Conservation (phyloP, 306 rosid species). For the Alnus glutinosa region DNA sequence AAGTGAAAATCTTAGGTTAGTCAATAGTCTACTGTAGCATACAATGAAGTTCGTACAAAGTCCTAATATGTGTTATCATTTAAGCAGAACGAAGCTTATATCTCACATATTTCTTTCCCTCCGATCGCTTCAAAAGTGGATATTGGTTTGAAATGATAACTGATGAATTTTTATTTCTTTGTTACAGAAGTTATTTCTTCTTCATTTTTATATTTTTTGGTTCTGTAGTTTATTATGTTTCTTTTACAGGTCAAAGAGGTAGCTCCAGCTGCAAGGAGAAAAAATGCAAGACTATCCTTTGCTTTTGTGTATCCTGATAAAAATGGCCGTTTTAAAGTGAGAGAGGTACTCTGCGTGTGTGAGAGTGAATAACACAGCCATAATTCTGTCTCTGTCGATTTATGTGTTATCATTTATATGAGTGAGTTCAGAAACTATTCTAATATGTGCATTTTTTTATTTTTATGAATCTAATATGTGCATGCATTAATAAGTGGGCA, state of each 20-base stretch:
- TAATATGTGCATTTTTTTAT: not conserved
- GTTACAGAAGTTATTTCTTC: not conserved
- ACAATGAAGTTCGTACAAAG: not conserved
- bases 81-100: too few species aligned
- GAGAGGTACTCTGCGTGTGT: conserved; percentile 47
- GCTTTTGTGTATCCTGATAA: conserved; percentile 96
- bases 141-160: not conserved
- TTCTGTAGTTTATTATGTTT: conserved; percentile 26
- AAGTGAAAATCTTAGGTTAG: not conserved
- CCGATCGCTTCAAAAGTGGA: too few species aligned
- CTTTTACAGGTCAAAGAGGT: conserved; percentile 82
- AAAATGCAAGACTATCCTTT: conserved; percentile 86
- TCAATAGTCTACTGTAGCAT: not conserved
- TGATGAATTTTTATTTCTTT: not conserved
- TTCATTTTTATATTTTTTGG: not conserved
- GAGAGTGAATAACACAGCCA: not conserved
- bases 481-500: not conserved
- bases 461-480: conserved; percentile 1
- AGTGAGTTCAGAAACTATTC: conserved; percentile 1
- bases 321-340: conserved; percentile 76
- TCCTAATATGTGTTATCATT: not conserved
- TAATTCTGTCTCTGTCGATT: not conserved
- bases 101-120: too few species aligned
- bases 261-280: conserved; percentile 87
- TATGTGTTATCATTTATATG: not conserved